Percentiles rank a stretch among this genome's conserved stretches.
phyloP scores from a whole-genome alignment of 805 yeast species.

The Wickerhamomyces subpelliculosus region DNA sequence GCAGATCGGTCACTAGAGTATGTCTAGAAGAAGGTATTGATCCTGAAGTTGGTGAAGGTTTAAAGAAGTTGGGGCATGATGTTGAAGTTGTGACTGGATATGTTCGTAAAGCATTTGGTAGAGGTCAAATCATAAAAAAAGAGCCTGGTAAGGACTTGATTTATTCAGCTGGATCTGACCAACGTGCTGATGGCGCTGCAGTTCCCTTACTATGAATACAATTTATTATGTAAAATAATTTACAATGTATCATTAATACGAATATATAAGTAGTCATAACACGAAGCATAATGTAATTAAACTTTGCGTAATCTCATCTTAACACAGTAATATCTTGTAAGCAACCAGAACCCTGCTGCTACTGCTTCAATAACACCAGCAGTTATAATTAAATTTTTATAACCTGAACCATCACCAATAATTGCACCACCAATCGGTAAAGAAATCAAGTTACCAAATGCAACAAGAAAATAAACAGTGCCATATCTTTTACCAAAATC shows the following conservation, averaged over 20 bases:
- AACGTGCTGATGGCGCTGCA: conserved; percentile 83
- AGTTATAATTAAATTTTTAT: conserved; percentile 35
- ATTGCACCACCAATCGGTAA: conserved; percentile 45
- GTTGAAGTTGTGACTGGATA: conserved; percentile 36
- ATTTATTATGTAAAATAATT: no score
- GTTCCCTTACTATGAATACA: conserved; percentile 33
- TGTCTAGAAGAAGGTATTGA: conserved; percentile 59
- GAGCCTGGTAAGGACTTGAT: conserved; percentile 36
- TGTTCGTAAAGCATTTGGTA: conserved; percentile 44
- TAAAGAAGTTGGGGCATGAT: conserved; percentile 51
- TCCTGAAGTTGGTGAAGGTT: conserved; percentile 35
- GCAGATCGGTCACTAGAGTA: conserved; percentile 51
- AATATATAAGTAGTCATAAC: conserved; percentile 16
- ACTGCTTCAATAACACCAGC: conserved; percentile 15
- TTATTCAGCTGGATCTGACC: conserved; percentile 69
- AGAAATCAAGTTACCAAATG: conserved; percentile 41
- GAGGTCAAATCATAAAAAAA: conserved; percentile 67
- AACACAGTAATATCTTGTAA: conserved; percentile 7
- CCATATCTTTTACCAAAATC: conserved; percentile 69
- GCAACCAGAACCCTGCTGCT: conserved; percentile 8
- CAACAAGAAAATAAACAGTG: conserved; percentile 44
- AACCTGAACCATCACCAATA: conserved; percentile 31
- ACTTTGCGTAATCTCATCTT: background rate
- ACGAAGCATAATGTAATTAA: background rate
- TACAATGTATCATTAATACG: no score